Evolutionary conservation across 352 stramenopile species (phyloP).

Genomic region (Phytopythium ostracodes): DNA sequence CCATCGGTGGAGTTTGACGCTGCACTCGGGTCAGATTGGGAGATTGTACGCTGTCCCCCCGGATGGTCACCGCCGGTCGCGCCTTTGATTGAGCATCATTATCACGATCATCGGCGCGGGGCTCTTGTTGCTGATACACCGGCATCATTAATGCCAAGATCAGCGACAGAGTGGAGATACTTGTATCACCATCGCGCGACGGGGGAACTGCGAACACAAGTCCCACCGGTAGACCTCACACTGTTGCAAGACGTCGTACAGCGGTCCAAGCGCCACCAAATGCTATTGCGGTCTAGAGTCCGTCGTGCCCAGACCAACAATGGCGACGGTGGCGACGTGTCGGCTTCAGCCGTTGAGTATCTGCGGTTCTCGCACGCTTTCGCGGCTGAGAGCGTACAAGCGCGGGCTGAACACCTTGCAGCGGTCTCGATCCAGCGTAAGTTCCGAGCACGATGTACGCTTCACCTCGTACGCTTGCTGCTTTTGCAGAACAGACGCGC

Average conservation of each 20-base stretch:
- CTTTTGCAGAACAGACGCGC: slow-evolving; percentile 56
- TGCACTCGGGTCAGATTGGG: slow-evolving; percentile 52
- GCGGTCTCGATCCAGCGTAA: slow-evolving; percentile 61
- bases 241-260: slow-evolving; percentile 73
- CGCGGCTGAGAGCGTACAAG: slow-evolving; percentile 51
- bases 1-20: slow-evolving; percentile 69
- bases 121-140: background rate
- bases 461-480: slow-evolving; percentile 34
- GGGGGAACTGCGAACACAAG: slow-evolving; percentile 32
- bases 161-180: slow-evolving; percentile 29
- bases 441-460: slow-evolving; percentile 45
- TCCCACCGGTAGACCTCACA: slow-evolving; percentile 52
- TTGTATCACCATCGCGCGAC: slow-evolving; percentile 65
- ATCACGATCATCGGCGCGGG: background rate
- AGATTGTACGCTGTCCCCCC: slow-evolving; percentile 38
- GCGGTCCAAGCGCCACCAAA: slow-evolving; percentile 58
- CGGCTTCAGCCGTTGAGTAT: slow-evolving; percentile 64
- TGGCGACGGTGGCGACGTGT: slow-evolving; percentile 22
- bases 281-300: slow-evolving; percentile 53
- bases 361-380: slow-evolving; percentile 68
- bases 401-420: slow-evolving; percentile 38
- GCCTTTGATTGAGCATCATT: slow-evolving; percentile 2
- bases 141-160: background rate
- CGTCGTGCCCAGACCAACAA: slow-evolving; percentile 39
- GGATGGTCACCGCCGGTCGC: slow-evolving; percentile 6